Conservation (phyloP, 441 rosid genomes). For the Erodium trifolium region DNA sequence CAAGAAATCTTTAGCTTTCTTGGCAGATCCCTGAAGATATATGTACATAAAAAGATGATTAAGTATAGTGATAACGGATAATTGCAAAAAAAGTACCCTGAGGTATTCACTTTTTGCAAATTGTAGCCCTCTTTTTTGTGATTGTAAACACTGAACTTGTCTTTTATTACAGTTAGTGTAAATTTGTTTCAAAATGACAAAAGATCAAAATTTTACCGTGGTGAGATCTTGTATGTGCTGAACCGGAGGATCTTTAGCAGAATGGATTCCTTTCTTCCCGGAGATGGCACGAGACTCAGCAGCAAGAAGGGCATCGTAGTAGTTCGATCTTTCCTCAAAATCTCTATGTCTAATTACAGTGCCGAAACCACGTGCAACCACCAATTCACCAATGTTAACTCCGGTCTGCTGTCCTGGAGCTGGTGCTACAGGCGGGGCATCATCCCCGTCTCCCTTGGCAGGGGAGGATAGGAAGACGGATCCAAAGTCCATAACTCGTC, state of each 20-base stretch:
- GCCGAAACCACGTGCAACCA: constrained; percentile 75
- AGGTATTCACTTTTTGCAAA: too few species aligned
- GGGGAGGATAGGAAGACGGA: constrained; percentile 37
- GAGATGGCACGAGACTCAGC: constrained; percentile 81
- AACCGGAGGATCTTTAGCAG: constrained; percentile 67
- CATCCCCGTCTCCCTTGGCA: constrained; percentile 50
- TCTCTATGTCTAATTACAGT: constrained; percentile 83
- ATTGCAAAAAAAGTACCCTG: too few species aligned
- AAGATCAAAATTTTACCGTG: constrained; percentile 13
- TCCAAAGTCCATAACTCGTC: constrained; percentile 25
- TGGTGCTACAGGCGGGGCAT: constrained; percentile 40
- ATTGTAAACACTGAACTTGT: too few species aligned
- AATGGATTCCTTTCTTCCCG: constrained; percentile 73
- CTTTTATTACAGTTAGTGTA: too few species aligned
- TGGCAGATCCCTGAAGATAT: constrained; percentile 52
- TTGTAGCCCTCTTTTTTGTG: too few species aligned
- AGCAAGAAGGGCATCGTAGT: constrained; percentile 78
- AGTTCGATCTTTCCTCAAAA: constrained; percentile 94
- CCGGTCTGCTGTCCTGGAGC: constrained; percentile 49
- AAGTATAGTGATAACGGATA: background rate
- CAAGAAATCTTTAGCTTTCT: constrained; percentile 69
- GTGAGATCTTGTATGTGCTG: constrained; percentile 78
- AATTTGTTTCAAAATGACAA: too few species aligned
- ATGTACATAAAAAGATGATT: constrained; percentile 7
- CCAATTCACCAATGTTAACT: constrained; percentile 69